Evolutionary conservation across 495 filamentous ascomycete species (phyloP).

Genomic region (Neurospora sublineolata): DNA sequence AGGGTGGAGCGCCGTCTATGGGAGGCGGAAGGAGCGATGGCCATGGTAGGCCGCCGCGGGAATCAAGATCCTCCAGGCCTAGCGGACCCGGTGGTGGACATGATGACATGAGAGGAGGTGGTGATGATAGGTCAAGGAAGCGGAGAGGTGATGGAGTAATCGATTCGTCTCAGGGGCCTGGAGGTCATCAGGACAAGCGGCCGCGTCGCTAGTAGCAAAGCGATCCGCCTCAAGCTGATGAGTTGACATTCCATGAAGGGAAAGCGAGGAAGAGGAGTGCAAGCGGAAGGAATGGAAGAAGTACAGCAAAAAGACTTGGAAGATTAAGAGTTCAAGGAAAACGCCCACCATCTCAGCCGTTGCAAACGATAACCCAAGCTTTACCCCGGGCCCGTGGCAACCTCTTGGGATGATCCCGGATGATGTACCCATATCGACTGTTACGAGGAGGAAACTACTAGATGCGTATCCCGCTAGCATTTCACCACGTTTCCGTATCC

Average conservation of each 20-base stretch:
- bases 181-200: slow-evolving; percentile 21
- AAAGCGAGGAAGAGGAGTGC: background rate
- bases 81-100: slow-evolving; percentile 1
- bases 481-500: background rate
- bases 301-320: background rate
- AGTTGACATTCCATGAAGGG: background rate
- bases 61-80: slow-evolving; percentile 15
- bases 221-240: background rate
- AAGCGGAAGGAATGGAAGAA: background rate
- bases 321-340: too few species aligned
- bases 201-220: slow-evolving; percentile 15
- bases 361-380: background rate
- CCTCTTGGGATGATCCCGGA: background rate
- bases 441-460: background rate
- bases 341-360: background rate
- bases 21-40: slow-evolving; percentile 6
- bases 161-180: slow-evolving; percentile 4
- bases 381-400: background rate
- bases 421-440: background rate
- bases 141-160: slow-evolving; percentile 19
- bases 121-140: slow-evolving; percentile 21
- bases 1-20: background rate
- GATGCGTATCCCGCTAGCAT: background rate
- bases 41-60: slow-evolving; percentile 11
- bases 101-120: slow-evolving; percentile 12